Evolutionary conservation across 768 basidiomycete species (phyloP), one percentile per base, ranked within the genome.

Genomic region (Trametes punicea): DNA sequence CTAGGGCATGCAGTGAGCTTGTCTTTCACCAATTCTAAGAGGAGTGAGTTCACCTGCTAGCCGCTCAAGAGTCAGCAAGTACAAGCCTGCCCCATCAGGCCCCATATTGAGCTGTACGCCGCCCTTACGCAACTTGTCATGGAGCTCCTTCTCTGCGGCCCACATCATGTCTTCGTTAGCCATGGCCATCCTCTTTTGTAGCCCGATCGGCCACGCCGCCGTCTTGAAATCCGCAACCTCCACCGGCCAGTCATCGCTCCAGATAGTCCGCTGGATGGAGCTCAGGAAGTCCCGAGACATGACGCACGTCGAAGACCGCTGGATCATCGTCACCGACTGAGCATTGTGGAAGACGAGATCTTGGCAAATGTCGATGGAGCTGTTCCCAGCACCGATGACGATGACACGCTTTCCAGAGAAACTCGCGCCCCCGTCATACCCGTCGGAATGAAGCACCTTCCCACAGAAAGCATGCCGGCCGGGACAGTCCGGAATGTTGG

Each of bases 331-430:
- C 20, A 76, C 70, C 1, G 64, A 63, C 29, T 60, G 49, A 5
- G 74, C 75, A 23, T 69, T 70, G 10, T 68, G 65, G 11, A 63
- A 50, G 1, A 62, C 56, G 2, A 75, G 66, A 57, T 77, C 76
- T 45, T 72, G 72, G 49, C 72, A 74, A 6, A 77, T 65, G 56
- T 78, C 75, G 15, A 73, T 71, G 2, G 73, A 64, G 1, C 70
- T 70, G 49, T 75, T 75, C n/a, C 72, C 74, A 8, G 76, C 71
- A 16, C 76, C 76, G 13, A 78, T 65, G 23, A 78, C 74, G 29
- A 77, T 62, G 38, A 73, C 73, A 30, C 61, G 63, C 55, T 75
- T 73, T 2, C 74, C 74, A 10, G 60, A 40, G 45, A 69, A 74
- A 6, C 49, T 21, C 13, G 54, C 45, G 0, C 67, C 70, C 8